These are phyloP conservation scores for Scortechinia acanthostroma DNA, from an alignment of 2,329 filamentous ascomycete genomes.

Conservation along the genomic window DNA sequence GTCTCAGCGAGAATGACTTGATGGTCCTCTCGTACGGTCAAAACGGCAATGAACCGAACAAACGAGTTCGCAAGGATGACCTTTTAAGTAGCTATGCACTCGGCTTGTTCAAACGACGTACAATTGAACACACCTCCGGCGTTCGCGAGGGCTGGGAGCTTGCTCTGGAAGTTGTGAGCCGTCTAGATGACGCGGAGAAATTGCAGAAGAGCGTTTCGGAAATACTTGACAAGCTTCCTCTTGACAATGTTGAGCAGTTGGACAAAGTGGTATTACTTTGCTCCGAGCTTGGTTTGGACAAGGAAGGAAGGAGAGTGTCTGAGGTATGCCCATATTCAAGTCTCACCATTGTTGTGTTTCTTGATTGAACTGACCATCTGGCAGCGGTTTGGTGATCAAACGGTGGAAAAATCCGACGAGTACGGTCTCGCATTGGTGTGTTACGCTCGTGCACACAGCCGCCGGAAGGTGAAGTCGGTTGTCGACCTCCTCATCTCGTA, in stretches of 20 bases:
- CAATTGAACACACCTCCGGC: constrained; percentile 4
- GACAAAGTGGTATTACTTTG: constrained; percentile 51
- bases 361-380: not conserved
- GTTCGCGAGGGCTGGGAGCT: constrained; percentile 51
- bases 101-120: constrained; percentile 21
- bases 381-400: constrained; percentile 50
- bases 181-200: constrained; percentile 39
- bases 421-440: constrained; percentile 56
- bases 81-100: constrained; percentile 14
- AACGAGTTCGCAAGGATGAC: constrained; percentile 38
- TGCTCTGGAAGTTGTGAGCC: constrained; percentile 45
- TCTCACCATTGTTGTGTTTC: too few species aligned
- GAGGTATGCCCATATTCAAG: constrained; percentile 31
- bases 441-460: constrained; percentile 53
- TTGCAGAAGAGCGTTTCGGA: constrained; percentile 40
- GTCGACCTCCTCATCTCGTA: constrained; percentile 52
- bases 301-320: constrained; percentile 46
- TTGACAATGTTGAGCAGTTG: constrained; percentile 42
- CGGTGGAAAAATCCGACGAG: constrained; percentile 38
- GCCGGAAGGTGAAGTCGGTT: constrained; percentile 47
- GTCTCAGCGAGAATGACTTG: constrained; percentile 49
- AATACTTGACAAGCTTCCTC: constrained; percentile 41
- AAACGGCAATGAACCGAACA: constrained; percentile 8
- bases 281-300: constrained; percentile 39
- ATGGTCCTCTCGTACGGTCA: constrained; percentile 53